Conservation (phyloP, 352 stramenopile genomes). For the Aphanomyces cochlioides region DNA sequence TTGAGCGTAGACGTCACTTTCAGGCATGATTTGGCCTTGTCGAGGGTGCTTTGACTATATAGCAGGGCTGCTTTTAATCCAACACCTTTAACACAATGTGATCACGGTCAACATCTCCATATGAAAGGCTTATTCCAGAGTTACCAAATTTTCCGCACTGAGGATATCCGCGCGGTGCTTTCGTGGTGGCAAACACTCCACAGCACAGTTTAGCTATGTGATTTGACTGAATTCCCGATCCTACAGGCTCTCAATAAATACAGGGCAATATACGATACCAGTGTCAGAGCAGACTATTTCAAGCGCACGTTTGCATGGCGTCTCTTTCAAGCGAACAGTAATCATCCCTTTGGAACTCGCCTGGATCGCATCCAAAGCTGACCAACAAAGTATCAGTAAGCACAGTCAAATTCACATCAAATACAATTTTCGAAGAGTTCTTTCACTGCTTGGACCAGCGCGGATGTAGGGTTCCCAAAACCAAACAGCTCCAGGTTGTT, state of each 20-base stretch:
- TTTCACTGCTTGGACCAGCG: conserved; percentile 70
- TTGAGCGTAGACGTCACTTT: conserved; percentile 65
- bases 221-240: conserved; percentile 60
- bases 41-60: conserved; percentile 58
- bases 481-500: conserved; percentile 70
- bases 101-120: neutral
- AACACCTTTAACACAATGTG: conserved; percentile 37
- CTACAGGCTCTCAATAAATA: conserved; percentile 2
- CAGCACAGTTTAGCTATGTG: conserved; percentile 64
- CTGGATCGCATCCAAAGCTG: conserved; percentile 62
- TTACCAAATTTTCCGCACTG: conserved; percentile 59
- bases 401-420: neutral
- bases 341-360: conserved; percentile 44
- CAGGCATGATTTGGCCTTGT: conserved; percentile 37
- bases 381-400: neutral
- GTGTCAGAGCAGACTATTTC: conserved; percentile 77
- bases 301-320: conserved; percentile 33
- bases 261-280: conserved; percentile 16
- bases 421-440: conserved; percentile 81
- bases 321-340: conserved; percentile 36
- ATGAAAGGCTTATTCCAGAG: neutral
- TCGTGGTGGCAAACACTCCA: conserved; percentile 69
- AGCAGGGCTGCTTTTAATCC: conserved; percentile 71
- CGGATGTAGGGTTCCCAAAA: conserved; percentile 54
- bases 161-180: conserved; percentile 16